Evolutionary conservation across 1,284 basidiomycete genomes (phyloP).

Genomic region (Marasmius oreades): DNA sequence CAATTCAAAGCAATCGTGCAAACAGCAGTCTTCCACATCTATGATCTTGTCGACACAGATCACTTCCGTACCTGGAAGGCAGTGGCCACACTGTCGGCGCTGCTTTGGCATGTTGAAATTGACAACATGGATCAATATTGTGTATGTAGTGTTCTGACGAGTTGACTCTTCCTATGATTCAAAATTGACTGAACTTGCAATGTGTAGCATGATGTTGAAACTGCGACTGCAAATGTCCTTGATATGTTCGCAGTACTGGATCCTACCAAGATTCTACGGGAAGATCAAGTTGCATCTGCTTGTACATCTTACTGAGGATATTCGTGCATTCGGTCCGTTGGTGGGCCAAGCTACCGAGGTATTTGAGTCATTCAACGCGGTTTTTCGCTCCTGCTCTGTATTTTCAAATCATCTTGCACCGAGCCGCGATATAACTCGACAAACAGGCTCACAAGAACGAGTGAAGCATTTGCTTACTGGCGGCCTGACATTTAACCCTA

Average conservation of each 20-base stretch:
- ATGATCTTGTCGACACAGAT: slow-evolving; percentile 23
- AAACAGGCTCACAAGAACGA: slow-evolving; percentile 24
- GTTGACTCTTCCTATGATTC: neutral
- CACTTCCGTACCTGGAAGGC: slow-evolving; percentile 23
- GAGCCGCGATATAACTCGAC: slow-evolving; percentile 33
- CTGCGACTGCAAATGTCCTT: slow-evolving; percentile 29
- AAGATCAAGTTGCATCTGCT: slow-evolving; percentile 36
- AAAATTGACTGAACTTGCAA: neutral
- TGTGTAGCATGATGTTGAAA: slow-evolving; percentile 25
- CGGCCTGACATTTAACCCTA: slow-evolving; percentile 22
- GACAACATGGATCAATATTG: slow-evolving; percentile 29
- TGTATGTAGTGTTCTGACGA: no score
- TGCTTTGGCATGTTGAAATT: slow-evolving; percentile 31
- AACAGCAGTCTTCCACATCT: slow-evolving; percentile 27
- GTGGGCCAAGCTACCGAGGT: slow-evolving; percentile 30
- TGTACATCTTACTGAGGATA: slow-evolving; percentile 29
- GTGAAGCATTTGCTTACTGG: slow-evolving; percentile 28
- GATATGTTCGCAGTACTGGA: slow-evolving; percentile 25
- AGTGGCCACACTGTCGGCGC: slow-evolving; percentile 24
- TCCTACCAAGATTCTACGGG: slow-evolving; percentile 29
- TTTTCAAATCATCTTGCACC: slow-evolving; percentile 34
- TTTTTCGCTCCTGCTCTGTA: slow-evolving; percentile 32
- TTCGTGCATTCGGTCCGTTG: slow-evolving; percentile 30
- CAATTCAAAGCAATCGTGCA: slow-evolving; percentile 38
- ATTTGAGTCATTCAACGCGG: slow-evolving; percentile 33